Conservation (phyloP, 23 red algal genomes). For the Gracilaria vermiculophylla region DNA sequence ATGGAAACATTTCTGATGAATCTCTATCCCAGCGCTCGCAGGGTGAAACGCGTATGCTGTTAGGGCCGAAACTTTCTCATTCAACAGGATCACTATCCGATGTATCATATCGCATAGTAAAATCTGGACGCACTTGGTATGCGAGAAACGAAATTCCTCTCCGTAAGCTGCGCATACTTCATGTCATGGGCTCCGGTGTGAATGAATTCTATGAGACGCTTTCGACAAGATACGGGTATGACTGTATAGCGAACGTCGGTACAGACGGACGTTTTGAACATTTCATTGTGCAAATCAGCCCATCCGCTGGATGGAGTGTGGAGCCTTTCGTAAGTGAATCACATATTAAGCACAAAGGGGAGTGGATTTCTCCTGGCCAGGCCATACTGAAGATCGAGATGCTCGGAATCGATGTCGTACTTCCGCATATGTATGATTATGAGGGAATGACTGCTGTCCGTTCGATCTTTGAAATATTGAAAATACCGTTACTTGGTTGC, state of each 20-base stretch:
- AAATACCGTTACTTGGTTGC: slow-evolving; percentile 52
- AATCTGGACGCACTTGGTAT: background rate
- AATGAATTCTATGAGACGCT: slow-evolving; percentile 66
- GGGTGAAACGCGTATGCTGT: slow-evolving; percentile 42
- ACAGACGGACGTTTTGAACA: slow-evolving; percentile 51
- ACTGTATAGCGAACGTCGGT: slow-evolving; percentile 40
- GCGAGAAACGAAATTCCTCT: slow-evolving; percentile 32
- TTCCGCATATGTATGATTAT: slow-evolving; percentile 79
- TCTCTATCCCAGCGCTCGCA: background rate
- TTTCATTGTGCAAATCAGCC: slow-evolving; percentile 27
- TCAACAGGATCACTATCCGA: background rate
- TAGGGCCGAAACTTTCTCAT: slow-evolving; percentile 6
- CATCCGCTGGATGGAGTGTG: slow-evolving; percentile 49
- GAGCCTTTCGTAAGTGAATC: background rate
- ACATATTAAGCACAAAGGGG: background rate
- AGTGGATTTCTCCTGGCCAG: slow-evolving; percentile 28
- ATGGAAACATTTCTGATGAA: background rate
- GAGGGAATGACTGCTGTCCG: slow-evolving; percentile 66
- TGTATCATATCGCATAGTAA: slow-evolving; percentile 34
- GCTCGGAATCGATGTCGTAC: slow-evolving; percentile 38
- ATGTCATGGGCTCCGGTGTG: slow-evolving; percentile 48
- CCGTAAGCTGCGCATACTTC: slow-evolving; percentile 45
- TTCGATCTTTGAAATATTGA: slow-evolving; percentile 30
- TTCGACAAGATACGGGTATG: slow-evolving; percentile 47
- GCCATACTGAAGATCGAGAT: slow-evolving; percentile 41